Base-by-base conservation (phyloP, 345 rosid species). In the Citrus medica region DNA sequence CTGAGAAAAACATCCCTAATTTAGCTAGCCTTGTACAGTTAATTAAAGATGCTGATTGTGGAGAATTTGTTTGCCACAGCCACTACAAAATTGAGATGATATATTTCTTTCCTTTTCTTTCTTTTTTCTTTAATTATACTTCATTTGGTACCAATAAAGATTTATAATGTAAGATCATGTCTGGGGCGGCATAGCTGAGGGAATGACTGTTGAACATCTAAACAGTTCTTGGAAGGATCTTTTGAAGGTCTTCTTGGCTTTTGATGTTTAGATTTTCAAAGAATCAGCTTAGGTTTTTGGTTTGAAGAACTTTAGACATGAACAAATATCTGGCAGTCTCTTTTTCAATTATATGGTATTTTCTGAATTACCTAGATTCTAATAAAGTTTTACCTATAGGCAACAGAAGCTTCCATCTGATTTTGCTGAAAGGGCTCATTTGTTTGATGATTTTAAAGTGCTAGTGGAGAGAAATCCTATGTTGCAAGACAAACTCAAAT, bases 331-430 rank as follows among this genome's bases (percentile, higher is more conserved):
- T 40, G 25, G 76, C 66, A 6, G n/a, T 7, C 4, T 64, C 7
- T 14, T 63, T 65, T n/a, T 33, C 51, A 80, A 83, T 66, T 89
- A 84, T 78, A 87, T 85, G 76, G 85, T 89, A 24, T 33, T 58
- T 58, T 53, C 28, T 61, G 90, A 91, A 82, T 86, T 65, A 32
- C 46, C 69, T 65, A 75, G 85, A 33, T 56, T 56, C 64, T 72
- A 56, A 4, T 35, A 30, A 42, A 71, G 16, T 17, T 73, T 73
- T 12, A 62, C 32, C 71, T 72, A 68, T 76, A 83, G 86, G 86
- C 72, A 81, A 64, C 76, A 51, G 46, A 62, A 67, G 22, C 65
- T 33, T 72, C 76, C 65, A 22, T 55, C 30, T 12, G 27, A 19
- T 5, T 53, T 22, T 17, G 65, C 71, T 71, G 13, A 40, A 2